phyloP scores from a whole-genome alignment of 805 yeast genomes.

The Scheffersomyces coipomensis region DNA sequence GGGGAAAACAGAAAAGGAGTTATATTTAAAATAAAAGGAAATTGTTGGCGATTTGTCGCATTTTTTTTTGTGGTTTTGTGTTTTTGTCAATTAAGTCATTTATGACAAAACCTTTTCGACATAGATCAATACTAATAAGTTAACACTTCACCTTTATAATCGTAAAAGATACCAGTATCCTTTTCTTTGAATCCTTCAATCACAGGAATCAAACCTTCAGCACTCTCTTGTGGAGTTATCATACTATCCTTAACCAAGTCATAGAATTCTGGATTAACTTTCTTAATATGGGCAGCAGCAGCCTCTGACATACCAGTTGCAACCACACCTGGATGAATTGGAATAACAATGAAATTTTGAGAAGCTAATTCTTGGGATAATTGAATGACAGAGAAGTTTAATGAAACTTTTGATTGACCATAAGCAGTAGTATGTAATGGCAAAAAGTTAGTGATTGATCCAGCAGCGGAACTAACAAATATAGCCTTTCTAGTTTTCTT shows the following conservation, averaged over 20 bases:
- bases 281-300: neutral
- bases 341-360: conserved; percentile 14
- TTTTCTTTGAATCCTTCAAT: conserved; percentile 15
- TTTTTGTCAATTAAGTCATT: too few relatives aligned
- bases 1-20: too few relatives aligned
- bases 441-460: neutral
- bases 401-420: conserved; percentile 35
- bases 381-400: conserved; percentile 25
- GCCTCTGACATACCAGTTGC: conserved; percentile 29
- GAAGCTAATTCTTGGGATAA: conserved; percentile 22
- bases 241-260: neutral
- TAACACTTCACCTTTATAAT: conserved; percentile 18
- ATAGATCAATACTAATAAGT: too few relatives aligned
- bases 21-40: too few relatives aligned
- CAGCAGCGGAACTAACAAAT: neutral
- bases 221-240: conserved; percentile 26
- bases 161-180: conserved; percentile 22
- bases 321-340: conserved; percentile 41
- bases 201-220: conserved; percentile 10
- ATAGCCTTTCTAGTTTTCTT: neutral
- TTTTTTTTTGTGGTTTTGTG: too few relatives aligned
- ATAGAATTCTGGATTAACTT: neutral
- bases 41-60: too few relatives aligned
- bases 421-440: conserved; percentile 15
- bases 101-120: too few relatives aligned